A percentile compares a stretch with the other conserved stretches of the same genome.
Evolutionary conservation across 305 asterid species (phyloP).

Genomic region (Fraxinus paxiana): DNA sequence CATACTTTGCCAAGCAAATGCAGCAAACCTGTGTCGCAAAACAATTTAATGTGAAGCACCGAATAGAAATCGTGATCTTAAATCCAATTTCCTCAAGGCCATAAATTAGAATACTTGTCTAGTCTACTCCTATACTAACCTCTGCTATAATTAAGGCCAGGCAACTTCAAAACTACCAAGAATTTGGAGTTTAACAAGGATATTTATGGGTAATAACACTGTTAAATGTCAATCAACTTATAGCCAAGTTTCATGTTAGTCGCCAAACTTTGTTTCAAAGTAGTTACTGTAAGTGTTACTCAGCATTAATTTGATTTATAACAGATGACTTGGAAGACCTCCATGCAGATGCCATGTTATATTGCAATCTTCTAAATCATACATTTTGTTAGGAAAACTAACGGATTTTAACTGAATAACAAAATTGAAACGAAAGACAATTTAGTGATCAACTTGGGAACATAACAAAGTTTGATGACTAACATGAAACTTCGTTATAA

Average conservation of each 20-base stretch:
- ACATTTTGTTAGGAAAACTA: background rate
- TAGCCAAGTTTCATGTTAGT: background rate
- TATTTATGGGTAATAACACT: background rate
- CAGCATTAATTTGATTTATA: background rate
- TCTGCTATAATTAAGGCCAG: background rate
- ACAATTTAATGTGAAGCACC: background rate
- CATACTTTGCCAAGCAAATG: conserved; percentile 84
- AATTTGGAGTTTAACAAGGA: background rate
- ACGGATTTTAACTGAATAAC: background rate
- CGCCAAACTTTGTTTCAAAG: background rate
- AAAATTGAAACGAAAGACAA: background rate
- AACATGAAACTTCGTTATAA: background rate
- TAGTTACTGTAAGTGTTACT: background rate
- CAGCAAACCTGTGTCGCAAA: conserved; percentile 71
- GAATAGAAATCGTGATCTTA: background rate
- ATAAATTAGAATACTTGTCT: background rate
- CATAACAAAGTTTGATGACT: background rate
- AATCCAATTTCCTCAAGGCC: background rate
- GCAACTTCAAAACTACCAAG: background rate
- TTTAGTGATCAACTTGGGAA: background rate
- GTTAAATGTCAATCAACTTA: background rate
- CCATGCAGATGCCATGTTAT: background rate
- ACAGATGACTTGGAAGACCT: background rate
- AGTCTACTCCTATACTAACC: background rate
- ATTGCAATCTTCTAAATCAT: background rate